Evolutionary conservation across 2,329 filamentous ascomycete species (phyloP).

Genomic region (Leptosphaerulina australis): DNA sequence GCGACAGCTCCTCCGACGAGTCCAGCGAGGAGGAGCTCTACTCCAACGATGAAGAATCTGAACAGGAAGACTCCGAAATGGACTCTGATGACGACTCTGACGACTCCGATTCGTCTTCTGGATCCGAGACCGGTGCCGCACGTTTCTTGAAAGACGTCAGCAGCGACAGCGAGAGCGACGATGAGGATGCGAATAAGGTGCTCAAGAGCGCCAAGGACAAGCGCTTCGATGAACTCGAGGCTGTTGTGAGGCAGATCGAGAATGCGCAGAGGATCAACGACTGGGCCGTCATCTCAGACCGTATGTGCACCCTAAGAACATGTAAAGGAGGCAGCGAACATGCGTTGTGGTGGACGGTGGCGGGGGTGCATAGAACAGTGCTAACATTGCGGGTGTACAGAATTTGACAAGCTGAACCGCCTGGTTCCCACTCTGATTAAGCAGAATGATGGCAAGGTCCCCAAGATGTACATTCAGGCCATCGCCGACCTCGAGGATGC

Average conservation of each 20-base stretch:
- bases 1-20: constrained; percentile 95
- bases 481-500: constrained; percentile 92
- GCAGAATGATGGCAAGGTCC: constrained; percentile 72
- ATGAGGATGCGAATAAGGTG: constrained; percentile 82
- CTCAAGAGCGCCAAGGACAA: constrained; percentile 99
- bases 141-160: constrained; percentile 82
- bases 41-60: constrained; percentile 69
- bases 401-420: constrained; percentile 93
- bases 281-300: constrained; percentile 89
- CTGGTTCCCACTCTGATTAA: constrained; percentile 66
- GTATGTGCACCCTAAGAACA: constrained; percentile 59
- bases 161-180: constrained; percentile 81
- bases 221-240: constrained; percentile 89
- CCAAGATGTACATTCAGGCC: constrained; percentile 91
- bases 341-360: constrained; percentile 12
- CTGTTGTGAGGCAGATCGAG: constrained; percentile 87
- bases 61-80: constrained; percentile 55
- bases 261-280: constrained; percentile 98
- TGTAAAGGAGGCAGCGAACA: not conserved
- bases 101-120: constrained; percentile 58
- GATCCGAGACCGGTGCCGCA: constrained; percentile 71
- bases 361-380: constrained; percentile 17
- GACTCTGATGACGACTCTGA: constrained; percentile 63
- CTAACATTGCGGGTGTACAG: constrained; percentile 55
- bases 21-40: constrained; percentile 95